These are phyloP conservation scores for Dillenia suffruticosa DNA, from an alignment of 164 flowering plant species.

Conservation along the genomic window DNA sequence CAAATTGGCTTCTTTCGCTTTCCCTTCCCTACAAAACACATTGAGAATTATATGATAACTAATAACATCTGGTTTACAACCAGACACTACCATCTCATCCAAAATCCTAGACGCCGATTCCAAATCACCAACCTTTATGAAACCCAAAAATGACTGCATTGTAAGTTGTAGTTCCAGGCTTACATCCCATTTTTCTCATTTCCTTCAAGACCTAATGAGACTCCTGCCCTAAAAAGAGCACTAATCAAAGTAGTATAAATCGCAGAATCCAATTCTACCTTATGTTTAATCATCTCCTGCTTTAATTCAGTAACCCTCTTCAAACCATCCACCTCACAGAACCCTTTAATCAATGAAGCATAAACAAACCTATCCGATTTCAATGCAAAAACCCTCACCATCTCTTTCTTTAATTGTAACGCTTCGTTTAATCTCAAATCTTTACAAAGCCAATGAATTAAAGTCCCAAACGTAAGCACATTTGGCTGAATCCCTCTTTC, in stretches of 20 bases:
- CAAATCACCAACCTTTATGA: conserved; percentile 51
- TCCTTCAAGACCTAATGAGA: conserved; percentile 43
- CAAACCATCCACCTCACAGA: conserved; percentile 39
- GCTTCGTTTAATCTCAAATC: conserved; percentile 43
- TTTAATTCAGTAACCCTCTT: conserved; percentile 48
- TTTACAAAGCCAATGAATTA: conserved; percentile 44
- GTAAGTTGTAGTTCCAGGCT: conserved; percentile 48
- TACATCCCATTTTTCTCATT: conserved; percentile 50
- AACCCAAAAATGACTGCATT: conserved; percentile 59
- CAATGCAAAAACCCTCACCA: conserved; percentile 34
- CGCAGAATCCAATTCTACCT: conserved; percentile 34
- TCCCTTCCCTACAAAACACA: conserved; percentile 50
- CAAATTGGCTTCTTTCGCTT: conserved; percentile 53
- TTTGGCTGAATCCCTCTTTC: conserved; percentile 40
- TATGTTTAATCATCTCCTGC: conserved; percentile 47
- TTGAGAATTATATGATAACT: conserved; percentile 52
- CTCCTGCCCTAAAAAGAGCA: conserved; percentile 49
- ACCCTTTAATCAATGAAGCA: conserved; percentile 58
- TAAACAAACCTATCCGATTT: conserved; percentile 38
- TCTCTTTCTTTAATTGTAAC: conserved; percentile 48
- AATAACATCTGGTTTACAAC: conserved; percentile 57
- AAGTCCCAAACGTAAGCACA: conserved; percentile 57
- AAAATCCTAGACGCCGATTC: conserved; percentile 39
- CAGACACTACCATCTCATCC: conserved; percentile 47
- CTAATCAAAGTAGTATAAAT: conserved; percentile 58